phyloP scores from a whole-genome alignment of 306 rosid species.

The Elaeagnus macrophylla region DNA sequence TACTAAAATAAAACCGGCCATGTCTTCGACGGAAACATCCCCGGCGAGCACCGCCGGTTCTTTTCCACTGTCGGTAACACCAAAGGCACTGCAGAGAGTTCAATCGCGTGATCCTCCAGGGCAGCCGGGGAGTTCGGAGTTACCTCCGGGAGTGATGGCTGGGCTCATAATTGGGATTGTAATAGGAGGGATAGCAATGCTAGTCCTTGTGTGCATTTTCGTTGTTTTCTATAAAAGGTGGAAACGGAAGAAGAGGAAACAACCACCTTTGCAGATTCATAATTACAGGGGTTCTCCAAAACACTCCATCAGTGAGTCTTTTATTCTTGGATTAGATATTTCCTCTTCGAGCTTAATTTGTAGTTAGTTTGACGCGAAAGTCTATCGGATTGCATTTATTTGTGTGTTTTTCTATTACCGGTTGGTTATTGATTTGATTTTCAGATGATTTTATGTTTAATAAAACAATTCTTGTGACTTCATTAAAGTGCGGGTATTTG shows the following conservation, averaged over 20 bases:
- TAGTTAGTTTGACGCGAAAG: background rate
- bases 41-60: background rate
- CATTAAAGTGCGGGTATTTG: too few species aligned
- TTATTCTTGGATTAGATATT: background rate
- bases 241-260: conserved; percentile 13
- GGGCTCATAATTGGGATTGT: conserved; percentile 23
- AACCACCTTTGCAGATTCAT: background rate
- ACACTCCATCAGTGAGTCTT: conserved; percentile 19
- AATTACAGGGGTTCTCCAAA: conserved; percentile 8
- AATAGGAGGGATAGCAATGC: conserved; percentile 28
- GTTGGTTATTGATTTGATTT: too few species aligned
- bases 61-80: background rate
- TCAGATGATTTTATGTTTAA: too few species aligned
- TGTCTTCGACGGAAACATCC: too few species aligned
- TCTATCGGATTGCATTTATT: too few species aligned
- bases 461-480: too few species aligned
- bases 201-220: conserved; percentile 21
- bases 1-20: too few species aligned
- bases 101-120: background rate
- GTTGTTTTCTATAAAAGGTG: conserved; percentile 17
- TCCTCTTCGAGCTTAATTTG: background rate
- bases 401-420: too few species aligned
- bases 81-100: background rate
- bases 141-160: conserved; percentile 1
- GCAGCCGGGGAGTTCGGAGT: background rate